A percentile compares a stretch with the other conserved stretches of the same genome.
phyloP scores from a whole-genome alignment of 2,329 filamentous ascomycete genomes.

The Colletotrichum aenigma region DNA sequence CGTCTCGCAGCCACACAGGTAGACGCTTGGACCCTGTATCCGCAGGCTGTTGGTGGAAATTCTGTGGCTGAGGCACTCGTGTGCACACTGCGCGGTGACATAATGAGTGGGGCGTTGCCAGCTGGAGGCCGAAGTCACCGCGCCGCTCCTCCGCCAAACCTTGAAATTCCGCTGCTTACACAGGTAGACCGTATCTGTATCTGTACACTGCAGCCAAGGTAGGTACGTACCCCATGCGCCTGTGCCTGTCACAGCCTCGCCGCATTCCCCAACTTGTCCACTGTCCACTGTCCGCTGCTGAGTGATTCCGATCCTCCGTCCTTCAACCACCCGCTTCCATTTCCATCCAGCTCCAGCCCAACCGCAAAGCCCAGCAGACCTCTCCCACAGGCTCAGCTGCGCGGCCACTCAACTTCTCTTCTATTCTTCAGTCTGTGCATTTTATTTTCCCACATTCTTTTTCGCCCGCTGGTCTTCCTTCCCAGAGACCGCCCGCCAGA shows the following conservation, averaged over 20 bases:
- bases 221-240: neutral
- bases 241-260: constrained; percentile 10
- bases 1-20: fast-evolving
- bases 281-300: neutral
- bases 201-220: neutral
- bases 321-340: neutral
- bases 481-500: neutral
- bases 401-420: neutral
- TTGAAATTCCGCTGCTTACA: neutral
- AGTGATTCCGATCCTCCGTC: neutral
- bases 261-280: constrained; percentile 13
- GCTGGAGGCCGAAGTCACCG: neutral
- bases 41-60: neutral
- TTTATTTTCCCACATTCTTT: constrained; percentile 13
- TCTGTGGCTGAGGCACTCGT: neutral
- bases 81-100: neutral
- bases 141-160: neutral
- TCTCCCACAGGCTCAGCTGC: neutral
- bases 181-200: too few relatives aligned
- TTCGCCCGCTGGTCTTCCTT: constrained; percentile 13
- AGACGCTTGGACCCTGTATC: neutral
- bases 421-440: neutral
- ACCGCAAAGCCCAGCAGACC: neutral
- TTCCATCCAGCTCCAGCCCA: neutral
- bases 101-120: neutral